Base-by-base conservation (phyloP, 345 rosid genomes). In the Erucastrum elatum region DNA sequence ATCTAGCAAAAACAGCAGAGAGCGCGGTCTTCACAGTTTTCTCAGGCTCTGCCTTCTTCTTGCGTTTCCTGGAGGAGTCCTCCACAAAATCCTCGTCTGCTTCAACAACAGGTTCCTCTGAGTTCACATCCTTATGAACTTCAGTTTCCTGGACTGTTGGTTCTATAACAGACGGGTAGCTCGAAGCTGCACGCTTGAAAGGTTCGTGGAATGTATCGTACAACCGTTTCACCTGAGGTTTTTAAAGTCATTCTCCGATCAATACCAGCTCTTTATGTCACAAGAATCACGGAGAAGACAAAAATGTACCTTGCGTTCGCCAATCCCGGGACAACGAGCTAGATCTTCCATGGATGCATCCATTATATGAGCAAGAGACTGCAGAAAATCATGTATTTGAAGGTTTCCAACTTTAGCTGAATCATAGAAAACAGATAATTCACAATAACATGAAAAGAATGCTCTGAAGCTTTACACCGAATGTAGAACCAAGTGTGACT, bases 321-420 rank as follows among this genome's bases (percentile, higher is more conserved):
- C 97, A 33, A 93, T 91, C 77, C 97, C 99, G 8, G 99, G 99
- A 82, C 98, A 93, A 39, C 91, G 86, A 75, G 99, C 92, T 76
- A 93, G 81, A 83, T 93, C 98, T 82, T 93, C 98, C 99, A 89
- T 89, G 2, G 94, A 93, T 72, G 98, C 98, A 82, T 95, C 99
- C 77, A 95, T 90, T 60, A 93, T 81, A 88, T 88, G 86, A 25
- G 94, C 85, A 77, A 90, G 91, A 69, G 98, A 93, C 99, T 89
- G 87, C 65, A 84, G 33, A 53, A 39, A 69, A 6, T 55, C 46
- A 73, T 17, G 60, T 49, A 34, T 72, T 64, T 25, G 49, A 71
- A 71, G 39, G 26, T 74, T 51, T 59, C 60, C 29, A 64, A 27
- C 5, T 1, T 58, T 4, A 30, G 78, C 13, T 74, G 51, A 67